Conservation (phyloP, 2,329 filamentous ascomycete species). For the Elsinoe fawcettii region DNA sequence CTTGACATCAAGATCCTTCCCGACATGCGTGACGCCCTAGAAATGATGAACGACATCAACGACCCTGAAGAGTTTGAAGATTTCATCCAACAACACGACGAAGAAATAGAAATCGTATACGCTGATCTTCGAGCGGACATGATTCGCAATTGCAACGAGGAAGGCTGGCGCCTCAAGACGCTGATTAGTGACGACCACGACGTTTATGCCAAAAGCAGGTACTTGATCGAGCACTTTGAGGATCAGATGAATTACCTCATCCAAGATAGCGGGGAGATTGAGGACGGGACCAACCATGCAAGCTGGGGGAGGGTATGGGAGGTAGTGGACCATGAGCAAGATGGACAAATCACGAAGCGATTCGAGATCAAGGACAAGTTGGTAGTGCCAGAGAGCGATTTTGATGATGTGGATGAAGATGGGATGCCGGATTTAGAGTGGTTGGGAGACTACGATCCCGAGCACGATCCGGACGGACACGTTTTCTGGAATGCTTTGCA, state of each 20-base stretch:
- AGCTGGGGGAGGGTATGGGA: conserved; percentile 3
- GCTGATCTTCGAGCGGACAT: neutral
- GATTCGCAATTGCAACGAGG: neutral
- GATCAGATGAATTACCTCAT: neutral
- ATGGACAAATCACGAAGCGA: neutral
- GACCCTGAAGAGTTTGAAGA: conserved; percentile 1
- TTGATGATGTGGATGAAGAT: too few relatives aligned
- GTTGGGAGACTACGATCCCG: too few relatives aligned
- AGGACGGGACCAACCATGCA: neutral
- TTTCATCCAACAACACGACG: neutral
- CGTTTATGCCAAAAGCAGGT: neutral
- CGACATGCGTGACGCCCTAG: neutral
- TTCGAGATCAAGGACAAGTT: neutral
- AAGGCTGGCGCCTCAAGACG: conserved; percentile 6
- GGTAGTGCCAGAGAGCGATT: too few relatives aligned
- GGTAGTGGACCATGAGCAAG: neutral
- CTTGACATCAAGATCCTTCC: conserved; percentile 4
- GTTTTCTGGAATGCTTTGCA: too few relatives aligned
- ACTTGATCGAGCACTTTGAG: neutral
- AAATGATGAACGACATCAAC: neutral
- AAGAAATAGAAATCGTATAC: neutral
- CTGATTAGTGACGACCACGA: conserved; percentile 4
- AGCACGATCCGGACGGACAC: too few relatives aligned
- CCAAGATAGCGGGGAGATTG: neutral
- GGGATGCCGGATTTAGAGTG: too few relatives aligned